phyloP scores from a whole-genome alignment of 2,329 filamentous ascomycete species.

The Botryotinia narcissicola region DNA sequence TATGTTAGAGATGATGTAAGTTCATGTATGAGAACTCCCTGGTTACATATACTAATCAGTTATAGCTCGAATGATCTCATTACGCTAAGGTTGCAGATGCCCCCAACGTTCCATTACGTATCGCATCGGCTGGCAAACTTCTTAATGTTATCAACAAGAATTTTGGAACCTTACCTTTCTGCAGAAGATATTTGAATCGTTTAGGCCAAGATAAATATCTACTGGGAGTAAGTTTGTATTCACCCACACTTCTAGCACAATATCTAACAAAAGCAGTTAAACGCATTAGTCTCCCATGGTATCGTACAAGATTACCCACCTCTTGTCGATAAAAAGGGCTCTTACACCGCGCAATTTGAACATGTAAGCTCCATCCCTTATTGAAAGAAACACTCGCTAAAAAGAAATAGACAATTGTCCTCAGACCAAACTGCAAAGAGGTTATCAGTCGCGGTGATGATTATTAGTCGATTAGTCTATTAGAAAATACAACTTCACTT shows the following conservation, averaged over 20 bases:
- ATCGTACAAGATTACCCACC: conserved; percentile 91
- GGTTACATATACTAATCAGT: conserved; percentile 22
- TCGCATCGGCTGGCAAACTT: conserved; percentile 80
- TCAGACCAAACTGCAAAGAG: conserved; percentile 79
- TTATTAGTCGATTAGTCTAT: conserved; percentile 51
- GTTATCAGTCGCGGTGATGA: conserved; percentile 84
- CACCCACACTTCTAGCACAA: not conserved
- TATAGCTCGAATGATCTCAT: conserved; percentile 75
- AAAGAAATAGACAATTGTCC: conserved; percentile 69
- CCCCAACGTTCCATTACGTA: conserved; percentile 70
- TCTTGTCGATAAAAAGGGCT: conserved; percentile 87
- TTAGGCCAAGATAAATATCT: conserved; percentile 95
- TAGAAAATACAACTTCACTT: not conserved
- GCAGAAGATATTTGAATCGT: conserved; percentile 84
- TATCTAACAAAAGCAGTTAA: conserved; percentile 57
- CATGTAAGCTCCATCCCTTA: conserved; percentile 56
- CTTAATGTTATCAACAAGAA: conserved; percentile 93
- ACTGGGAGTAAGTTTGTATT: conserved; percentile 63
- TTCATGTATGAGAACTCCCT: conserved; percentile 16
- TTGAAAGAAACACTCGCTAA: conserved; percentile 19
- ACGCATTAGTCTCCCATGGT: conserved; percentile 77
- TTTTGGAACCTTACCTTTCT: conserved; percentile 90
- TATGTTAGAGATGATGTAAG: conserved; percentile 80
- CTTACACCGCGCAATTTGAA: conserved; percentile 91
- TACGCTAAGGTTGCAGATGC: conserved; percentile 76